phyloP scores from a whole-genome alignment of 345 rosid species.

The Salix viminalis region DNA sequence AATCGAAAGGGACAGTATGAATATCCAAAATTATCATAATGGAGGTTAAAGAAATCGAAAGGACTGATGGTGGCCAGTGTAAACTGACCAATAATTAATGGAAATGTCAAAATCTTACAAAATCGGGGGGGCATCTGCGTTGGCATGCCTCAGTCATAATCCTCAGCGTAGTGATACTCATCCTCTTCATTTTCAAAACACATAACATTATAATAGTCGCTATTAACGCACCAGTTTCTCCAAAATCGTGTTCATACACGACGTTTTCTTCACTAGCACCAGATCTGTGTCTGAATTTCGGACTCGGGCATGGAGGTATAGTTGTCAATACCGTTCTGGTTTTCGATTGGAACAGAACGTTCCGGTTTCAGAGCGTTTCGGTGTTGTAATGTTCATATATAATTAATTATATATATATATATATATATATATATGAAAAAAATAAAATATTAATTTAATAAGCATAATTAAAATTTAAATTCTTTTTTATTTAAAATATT shows the following conservation, averaged over 20 bases:
- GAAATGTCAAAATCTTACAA: neutral
- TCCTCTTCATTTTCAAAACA: conserved; percentile 3
- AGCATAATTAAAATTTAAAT: too few species aligned
- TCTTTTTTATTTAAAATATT: too few species aligned
- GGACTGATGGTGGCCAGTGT: neutral
- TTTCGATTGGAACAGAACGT: too few species aligned
- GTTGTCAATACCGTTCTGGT: too few species aligned
- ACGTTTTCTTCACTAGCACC: neutral
- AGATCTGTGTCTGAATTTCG: neutral
- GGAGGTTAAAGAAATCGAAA: neutral
- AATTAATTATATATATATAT: too few species aligned
- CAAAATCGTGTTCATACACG: neutral
- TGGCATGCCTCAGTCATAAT: neutral
- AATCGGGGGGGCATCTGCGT: neutral
- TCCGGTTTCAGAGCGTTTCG: too few species aligned
- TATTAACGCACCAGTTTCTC: neutral
- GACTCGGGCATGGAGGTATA: too few species aligned
- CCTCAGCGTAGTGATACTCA: neutral
- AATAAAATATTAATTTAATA: too few species aligned
- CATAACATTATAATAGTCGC: neutral
- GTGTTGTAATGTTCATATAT: too few species aligned
- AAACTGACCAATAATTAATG: neutral
- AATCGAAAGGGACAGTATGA: neutral
- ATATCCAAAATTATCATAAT: neutral
- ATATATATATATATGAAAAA: too few species aligned